Percentiles rank a stretch among this genome's conserved stretches.
Conservation (phyloP, 768 basidiomycete species). For the Mrakia gelida region DNA sequence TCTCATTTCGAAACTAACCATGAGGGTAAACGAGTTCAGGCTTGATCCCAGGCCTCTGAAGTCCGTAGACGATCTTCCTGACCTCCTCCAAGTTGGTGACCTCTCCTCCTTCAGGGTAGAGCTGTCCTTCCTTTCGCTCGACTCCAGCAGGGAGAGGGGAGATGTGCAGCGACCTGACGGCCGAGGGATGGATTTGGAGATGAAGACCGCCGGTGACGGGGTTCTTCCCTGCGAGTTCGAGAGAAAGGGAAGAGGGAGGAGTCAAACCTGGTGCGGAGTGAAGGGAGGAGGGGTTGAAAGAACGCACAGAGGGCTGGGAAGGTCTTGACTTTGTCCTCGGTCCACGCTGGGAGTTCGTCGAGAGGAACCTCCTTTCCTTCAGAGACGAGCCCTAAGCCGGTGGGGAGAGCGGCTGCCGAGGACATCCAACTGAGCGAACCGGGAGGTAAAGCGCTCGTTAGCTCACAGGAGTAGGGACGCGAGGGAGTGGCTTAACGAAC, state of each 20-base stretch:
- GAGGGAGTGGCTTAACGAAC: background rate
- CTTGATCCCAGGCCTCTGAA: slow-evolving; percentile 48
- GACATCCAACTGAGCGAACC: slow-evolving; percentile 75
- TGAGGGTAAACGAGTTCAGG: slow-evolving; percentile 75
- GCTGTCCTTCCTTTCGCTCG: slow-evolving; percentile 54
- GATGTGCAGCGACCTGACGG: slow-evolving; percentile 61
- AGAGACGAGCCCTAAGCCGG: slow-evolving; percentile 74
- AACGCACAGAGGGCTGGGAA: slow-evolving; percentile 57
- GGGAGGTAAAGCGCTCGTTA: background rate
- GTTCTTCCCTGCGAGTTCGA: slow-evolving; percentile 62
- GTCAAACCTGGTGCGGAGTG: background rate
- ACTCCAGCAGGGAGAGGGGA: slow-evolving; percentile 65
- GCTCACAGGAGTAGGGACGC: background rate
- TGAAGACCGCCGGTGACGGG: slow-evolving; percentile 75
- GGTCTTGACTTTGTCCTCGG: slow-evolving; percentile 66
- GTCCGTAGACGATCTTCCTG: slow-evolving; percentile 69
- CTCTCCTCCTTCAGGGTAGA: slow-evolving; percentile 78
- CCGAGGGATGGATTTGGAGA: slow-evolving; percentile 87
- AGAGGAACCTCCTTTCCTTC: slow-evolving; percentile 68
- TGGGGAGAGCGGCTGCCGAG: slow-evolving; percentile 63
- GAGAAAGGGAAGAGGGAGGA: background rate
- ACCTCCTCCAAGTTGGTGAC: slow-evolving; percentile 69
- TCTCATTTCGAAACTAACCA: slow-evolving; percentile 52
- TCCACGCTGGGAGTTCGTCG: slow-evolving; percentile 74
- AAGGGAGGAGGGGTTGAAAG: background rate